These are phyloP conservation scores for Aphanomyces stellatus DNA, from an alignment of 352 stramenopile species.

Conservation along the genomic window DNA sequence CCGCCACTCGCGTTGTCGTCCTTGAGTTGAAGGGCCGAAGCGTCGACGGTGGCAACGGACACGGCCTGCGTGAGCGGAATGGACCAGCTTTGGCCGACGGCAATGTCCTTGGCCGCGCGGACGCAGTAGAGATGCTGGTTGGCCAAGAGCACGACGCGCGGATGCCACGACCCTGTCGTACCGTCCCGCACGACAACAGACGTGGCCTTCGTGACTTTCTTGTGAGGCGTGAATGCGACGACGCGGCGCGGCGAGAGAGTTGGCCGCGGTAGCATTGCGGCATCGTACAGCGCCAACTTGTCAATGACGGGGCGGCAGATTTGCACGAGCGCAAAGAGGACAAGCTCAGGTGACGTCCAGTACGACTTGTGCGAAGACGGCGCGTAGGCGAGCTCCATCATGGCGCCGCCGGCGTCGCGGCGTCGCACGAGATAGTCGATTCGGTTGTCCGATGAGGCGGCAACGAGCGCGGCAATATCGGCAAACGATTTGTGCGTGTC, in stretches of 20 bases:
- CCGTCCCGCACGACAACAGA: constrained; percentile 67
- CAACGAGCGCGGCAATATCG: constrained; percentile 51
- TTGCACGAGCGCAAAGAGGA: constrained; percentile 79
- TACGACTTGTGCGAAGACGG: constrained; percentile 79
- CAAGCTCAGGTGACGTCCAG: constrained; percentile 81
- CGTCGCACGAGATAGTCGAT: too few relatives aligned
- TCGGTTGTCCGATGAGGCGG: constrained; percentile 74
- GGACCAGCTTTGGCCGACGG: constrained; percentile 57
- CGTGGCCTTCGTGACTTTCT: constrained; percentile 51
- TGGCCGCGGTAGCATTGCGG: constrained; percentile 49
- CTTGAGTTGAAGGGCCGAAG: background rate
- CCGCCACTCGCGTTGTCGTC: background rate
- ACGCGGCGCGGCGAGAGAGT: constrained; percentile 69
- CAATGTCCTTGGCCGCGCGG: constrained; percentile 47
- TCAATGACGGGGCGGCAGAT: constrained; percentile 65
- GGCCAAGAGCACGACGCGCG: constrained; percentile 64
- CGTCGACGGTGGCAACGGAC: constrained; percentile 28
- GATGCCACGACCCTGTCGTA: constrained; percentile 67
- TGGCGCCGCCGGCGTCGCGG: constrained; percentile 53
- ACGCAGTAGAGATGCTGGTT: constrained; percentile 62
- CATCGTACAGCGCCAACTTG: constrained; percentile 75
- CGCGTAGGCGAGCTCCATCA: constrained; percentile 85
- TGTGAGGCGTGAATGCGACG: constrained; percentile 63
- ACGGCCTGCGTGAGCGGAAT: constrained; percentile 42
- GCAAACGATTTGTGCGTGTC: background rate